Conservation (phyloP, 148 eudicot species). For the Chenopodium formosanum region DNA sequence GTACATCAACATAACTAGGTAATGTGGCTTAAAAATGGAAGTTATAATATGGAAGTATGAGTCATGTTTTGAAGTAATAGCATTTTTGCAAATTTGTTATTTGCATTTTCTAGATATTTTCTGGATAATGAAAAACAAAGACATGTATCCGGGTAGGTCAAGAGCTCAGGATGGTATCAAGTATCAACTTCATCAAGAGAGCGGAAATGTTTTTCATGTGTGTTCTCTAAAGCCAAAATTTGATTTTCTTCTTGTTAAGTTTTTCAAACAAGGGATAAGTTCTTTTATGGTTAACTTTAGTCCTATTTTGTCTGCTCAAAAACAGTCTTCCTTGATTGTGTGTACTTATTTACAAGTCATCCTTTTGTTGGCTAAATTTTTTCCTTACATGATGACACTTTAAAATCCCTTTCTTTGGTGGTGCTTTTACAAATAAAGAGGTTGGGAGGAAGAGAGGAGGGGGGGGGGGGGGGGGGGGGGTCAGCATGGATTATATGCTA, state of each 20-base stretch:
- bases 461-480: background rate
- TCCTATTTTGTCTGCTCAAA: background rate
- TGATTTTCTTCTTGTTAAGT: background rate
- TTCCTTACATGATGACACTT: background rate
- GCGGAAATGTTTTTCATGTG: background rate
- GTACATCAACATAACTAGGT: background rate
- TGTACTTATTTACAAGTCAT: background rate
- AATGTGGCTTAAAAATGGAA: background rate
- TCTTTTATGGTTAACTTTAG: background rate
- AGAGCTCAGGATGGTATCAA: background rate
- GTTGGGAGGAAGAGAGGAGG: background rate
- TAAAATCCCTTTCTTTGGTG: background rate
- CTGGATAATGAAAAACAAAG: background rate
- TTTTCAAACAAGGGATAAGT: background rate
- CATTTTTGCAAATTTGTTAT: background rate
- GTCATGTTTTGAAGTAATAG: background rate
- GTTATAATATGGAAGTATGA: background rate
- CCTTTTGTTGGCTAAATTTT: too few relatives aligned
- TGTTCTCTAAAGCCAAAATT: background rate
- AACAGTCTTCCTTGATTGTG: background rate
- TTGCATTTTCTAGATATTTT: background rate
- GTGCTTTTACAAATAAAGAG: background rate
- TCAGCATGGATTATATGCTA: background rate
- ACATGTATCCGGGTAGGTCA: background rate
- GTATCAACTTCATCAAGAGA: background rate